phyloP scores from a whole-genome alignment of 2,329 filamentous ascomycete genomes.

The Albophoma yamanashiensis region DNA sequence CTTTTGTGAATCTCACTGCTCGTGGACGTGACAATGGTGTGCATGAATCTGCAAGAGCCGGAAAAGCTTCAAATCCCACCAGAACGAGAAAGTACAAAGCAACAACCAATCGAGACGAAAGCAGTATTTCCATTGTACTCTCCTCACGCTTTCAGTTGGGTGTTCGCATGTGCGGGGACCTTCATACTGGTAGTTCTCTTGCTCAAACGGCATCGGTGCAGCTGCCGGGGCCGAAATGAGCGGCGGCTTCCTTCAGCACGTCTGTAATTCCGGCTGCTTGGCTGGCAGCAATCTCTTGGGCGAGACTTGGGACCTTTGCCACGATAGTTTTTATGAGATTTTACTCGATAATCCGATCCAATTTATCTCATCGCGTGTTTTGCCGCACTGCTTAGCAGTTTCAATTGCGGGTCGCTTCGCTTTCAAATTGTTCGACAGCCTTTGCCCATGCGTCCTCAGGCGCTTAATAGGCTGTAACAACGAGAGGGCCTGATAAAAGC shows the following conservation, averaged over 20 bases:
- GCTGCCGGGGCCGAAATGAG: background rate
- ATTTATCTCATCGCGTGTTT: background rate
- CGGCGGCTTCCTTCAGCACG: background rate
- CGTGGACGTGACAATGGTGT: too few species aligned
- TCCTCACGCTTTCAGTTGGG: background rate
- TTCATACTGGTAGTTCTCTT: background rate
- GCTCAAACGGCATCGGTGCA: background rate
- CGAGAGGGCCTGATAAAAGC: background rate
- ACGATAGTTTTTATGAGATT: background rate
- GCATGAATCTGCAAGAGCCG: too few species aligned
- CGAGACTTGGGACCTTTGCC: background rate
- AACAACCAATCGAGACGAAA: too few species aligned
- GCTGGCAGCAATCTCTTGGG: background rate
- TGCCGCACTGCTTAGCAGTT: background rate
- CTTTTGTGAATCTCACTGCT: too few species aligned
- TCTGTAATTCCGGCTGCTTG: background rate
- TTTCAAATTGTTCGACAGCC: background rate
- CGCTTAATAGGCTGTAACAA: background rate
- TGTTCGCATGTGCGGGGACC: background rate
- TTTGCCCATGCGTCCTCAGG: background rate
- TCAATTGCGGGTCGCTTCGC: background rate
- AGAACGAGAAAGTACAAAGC: background rate
- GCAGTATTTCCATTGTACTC: background rate
- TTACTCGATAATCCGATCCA: background rate
- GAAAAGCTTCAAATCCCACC: too few species aligned